A percentile compares a stretch with the other conserved stretches of the same genome.
Conservation (phyloP, 305 asterid species). For the Solanum aculeatissimum region DNA sequence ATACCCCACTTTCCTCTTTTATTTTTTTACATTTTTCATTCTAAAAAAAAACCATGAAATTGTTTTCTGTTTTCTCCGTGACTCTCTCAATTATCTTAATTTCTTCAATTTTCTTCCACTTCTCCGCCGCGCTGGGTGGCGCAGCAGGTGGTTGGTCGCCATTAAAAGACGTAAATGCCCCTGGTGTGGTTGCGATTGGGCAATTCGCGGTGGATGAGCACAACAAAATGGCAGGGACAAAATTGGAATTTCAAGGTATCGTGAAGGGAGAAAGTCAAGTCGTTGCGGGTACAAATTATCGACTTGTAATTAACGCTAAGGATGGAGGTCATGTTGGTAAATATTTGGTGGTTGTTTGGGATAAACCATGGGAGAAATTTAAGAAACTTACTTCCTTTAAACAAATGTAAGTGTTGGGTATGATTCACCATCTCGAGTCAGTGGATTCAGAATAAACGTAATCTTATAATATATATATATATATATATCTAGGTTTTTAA, state of each 20-base stretch:
- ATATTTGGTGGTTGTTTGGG: constrained; percentile 32
- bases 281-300: constrained; percentile 34
- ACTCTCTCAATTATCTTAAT: not conserved
- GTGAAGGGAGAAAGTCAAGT: constrained; percentile 27
- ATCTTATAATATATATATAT: not conserved
- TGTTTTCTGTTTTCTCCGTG: not conserved
- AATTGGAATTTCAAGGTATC: constrained; percentile 17
- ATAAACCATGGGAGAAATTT: constrained; percentile 14
- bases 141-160: constrained; percentile 7
- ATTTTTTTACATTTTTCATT: not conserved
- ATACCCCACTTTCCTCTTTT: not conserved
- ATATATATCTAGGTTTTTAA: not conserved
- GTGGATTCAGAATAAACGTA: not conserved
- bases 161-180: constrained; percentile 4
- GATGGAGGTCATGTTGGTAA: constrained; percentile 5
- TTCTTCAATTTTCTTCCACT: not conserved
- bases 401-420: not conserved
- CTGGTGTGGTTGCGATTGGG: constrained; percentile 16
- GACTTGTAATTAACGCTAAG: constrained; percentile 24
- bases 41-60: not conserved
- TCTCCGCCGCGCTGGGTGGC: constrained; percentile 3
- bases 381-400: constrained; percentile 26
- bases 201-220: constrained; percentile 13
- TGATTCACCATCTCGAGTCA: not conserved
- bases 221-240: constrained; percentile 13